Evolutionary conservation across 371 early-diverging fungal species (phyloP).

Genomic region (Actinomortierella wolfii): DNA sequence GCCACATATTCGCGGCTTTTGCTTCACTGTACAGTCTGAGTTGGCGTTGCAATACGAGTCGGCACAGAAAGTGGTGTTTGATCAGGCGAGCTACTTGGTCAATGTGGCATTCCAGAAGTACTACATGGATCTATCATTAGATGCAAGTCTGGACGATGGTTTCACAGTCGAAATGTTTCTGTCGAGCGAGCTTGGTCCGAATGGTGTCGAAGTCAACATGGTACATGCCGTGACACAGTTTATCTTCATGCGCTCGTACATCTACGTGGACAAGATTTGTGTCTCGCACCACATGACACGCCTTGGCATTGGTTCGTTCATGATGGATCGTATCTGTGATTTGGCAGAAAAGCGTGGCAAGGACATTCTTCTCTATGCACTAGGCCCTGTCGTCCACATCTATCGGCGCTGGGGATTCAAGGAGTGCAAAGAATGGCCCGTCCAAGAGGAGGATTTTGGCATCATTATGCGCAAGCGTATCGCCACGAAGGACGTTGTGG

Average conservation of each 20-base stretch:
- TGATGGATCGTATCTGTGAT: slow-evolving; percentile 34
- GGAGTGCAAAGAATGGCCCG: slow-evolving; percentile 46
- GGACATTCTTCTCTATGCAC: slow-evolving; percentile 47
- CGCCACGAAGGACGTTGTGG: slow-evolving; percentile 23
- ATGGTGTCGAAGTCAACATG: slow-evolving; percentile 14
- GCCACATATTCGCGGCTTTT: slow-evolving; percentile 15
- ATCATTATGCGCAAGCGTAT: slow-evolving; percentile 42
- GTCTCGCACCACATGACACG: slow-evolving; percentile 37
- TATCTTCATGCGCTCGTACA: slow-evolving; percentile 45
- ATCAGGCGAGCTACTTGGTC: slow-evolving; percentile 35
- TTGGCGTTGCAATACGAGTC: slow-evolving; percentile 26
- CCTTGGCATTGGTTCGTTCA: slow-evolving; percentile 37
- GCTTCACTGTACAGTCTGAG: slow-evolving; percentile 45
- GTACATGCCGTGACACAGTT: slow-evolving; percentile 46
- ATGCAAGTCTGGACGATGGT: slow-evolving; percentile 39
- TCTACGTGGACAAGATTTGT: slow-evolving; percentile 48
- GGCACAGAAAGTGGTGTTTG: slow-evolving; percentile 25
- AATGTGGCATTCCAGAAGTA: slow-evolving; percentile 19
- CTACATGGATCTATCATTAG: slow-evolving; percentile 42
- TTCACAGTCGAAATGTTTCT: slow-evolving; percentile 46
- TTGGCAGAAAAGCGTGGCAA: slow-evolving; percentile 32
- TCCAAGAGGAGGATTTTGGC: slow-evolving; percentile 29
- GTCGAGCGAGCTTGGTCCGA: slow-evolving; percentile 11
- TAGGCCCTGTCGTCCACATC: slow-evolving; percentile 29
- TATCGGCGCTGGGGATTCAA: slow-evolving; percentile 45